A percentile compares a stretch with the other conserved stretches of the same genome.
These are phyloP conservation scores for Candida pseudoviswanathii DNA, from an alignment of 1,139 yeast species.

Conservation along the genomic window DNA sequence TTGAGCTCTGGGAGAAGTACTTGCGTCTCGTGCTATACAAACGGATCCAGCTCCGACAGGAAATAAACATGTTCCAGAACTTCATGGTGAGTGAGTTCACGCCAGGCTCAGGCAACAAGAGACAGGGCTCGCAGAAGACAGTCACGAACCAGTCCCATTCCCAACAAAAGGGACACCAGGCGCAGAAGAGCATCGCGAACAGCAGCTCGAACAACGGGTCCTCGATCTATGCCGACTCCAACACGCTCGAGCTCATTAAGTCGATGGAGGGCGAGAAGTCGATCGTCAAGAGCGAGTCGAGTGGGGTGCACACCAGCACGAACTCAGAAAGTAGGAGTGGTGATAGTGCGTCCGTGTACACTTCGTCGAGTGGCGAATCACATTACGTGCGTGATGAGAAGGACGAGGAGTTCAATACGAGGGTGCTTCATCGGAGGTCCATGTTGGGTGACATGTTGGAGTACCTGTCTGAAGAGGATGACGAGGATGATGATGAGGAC, in stretches of 20 bases:
- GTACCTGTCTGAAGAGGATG: conserved; percentile 38
- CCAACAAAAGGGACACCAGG: too few species aligned
- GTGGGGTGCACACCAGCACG: too few species aligned
- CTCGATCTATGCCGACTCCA: neutral
- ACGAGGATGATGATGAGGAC: conserved; percentile 6
- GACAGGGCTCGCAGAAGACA: neutral
- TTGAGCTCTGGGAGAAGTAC: conserved; percentile 41
- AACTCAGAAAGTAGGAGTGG: neutral
- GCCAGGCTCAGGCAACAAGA: neutral
- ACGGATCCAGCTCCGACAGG: conserved; percentile 46
- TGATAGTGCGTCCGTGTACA: conserved; percentile 1
- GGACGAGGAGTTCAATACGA: conserved; percentile 15
- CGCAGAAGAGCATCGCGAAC: too few species aligned
- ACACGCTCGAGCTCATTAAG: neutral
- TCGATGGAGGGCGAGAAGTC: conserved; percentile 5
- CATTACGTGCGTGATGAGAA: neutral
- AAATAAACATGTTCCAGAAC: conserved; percentile 38
- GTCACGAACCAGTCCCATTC: neutral
- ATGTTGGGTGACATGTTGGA: conserved; percentile 52
- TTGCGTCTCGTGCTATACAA: conserved; percentile 38
- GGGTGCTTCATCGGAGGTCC: conserved; percentile 37
- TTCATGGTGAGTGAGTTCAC: conserved; percentile 23
- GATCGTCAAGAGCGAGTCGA: neutral
- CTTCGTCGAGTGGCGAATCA: neutral
- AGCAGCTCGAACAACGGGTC: neutral